Conservation (phyloP, 768 basidiomycete genomes). For the Phlebiopsis flavidoalba region DNA sequence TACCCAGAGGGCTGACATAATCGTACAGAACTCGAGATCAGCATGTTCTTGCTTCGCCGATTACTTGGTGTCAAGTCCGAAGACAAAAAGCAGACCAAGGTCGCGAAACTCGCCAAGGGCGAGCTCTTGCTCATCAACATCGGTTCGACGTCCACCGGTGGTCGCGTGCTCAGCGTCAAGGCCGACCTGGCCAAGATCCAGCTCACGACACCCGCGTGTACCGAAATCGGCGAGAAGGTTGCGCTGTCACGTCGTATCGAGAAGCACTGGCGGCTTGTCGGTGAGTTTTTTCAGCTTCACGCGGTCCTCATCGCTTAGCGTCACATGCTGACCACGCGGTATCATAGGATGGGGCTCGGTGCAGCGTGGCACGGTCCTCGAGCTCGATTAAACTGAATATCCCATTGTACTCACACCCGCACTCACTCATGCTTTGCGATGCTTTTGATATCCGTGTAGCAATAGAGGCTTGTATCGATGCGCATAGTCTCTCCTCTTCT, state of each 20-base stretch:
- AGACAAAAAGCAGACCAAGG: conserved; percentile 98
- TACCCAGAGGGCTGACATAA: background rate
- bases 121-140: conserved; percentile 96
- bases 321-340: background rate
- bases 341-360: conserved; percentile 67
- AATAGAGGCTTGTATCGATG: conserved; percentile 20
- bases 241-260: conserved; percentile 92
- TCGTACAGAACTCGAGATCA: conserved; percentile 77
- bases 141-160: conserved; percentile 95
- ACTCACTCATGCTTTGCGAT: conserved; percentile 8
- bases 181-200: conserved; percentile 94
- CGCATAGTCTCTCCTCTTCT: conserved; percentile 7
- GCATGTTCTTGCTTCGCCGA: conserved; percentile 90
- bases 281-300: conserved; percentile 39
- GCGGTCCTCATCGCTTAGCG: background rate
- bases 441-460: conserved; percentile 18
- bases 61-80: conserved; percentile 97
- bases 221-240: conserved; percentile 96
- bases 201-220: conserved; percentile 91
- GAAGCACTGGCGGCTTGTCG: conserved; percentile 97
- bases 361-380: conserved; percentile 77
- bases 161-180: conserved; percentile 90
- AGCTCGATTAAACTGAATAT: conserved; percentile 49
- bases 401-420: conserved; percentile 3
- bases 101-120: conserved; percentile 85